Base-by-base conservation (phyloP, 495 filamentous ascomycete genomes). In the Lasiosphaeria hispida region DNA sequence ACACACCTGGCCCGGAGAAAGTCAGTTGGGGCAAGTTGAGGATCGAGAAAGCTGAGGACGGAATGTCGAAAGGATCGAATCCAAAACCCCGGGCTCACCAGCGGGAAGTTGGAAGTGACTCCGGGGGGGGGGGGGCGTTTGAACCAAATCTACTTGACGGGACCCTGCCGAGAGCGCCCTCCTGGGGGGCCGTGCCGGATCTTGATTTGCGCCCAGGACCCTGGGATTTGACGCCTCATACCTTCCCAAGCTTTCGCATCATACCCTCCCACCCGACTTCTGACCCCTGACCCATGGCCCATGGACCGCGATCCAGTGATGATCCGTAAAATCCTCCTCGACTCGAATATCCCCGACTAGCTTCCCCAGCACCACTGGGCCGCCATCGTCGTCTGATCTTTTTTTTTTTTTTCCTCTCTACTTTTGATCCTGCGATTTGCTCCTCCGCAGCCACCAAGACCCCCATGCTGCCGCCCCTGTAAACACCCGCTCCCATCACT, bases 121-220 rank as follows among this genome's bases (percentile, higher is more conserved):
- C 36, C 47, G 41, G 17, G 35, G 59, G 40, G 11, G 41, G 19
- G 33, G 51, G 51, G 52, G 38, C 43, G 52, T 54, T 34, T 55
- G 53, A 48, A 33, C 53, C 53, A 55, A 48, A n/a, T 30, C 18
- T 53, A 17, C 8, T 55, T 19, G 58, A 61, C 58, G 53, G 53
- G 58, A 36, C 53, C 58, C 45, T 61, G 58, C 58, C 58, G 58
- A 54, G 49, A 13, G 43, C 42, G 47, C 42, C 37, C 57, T 33
- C 48, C 45, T 38, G 15, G 41, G 45, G 42, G 48, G 15, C 53
- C 39, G 41, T 55, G 52, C 61, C 57, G 55, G 55, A 63, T 66
- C 61, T 61, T 63, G 64, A 66, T 61, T 63, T 59, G 61, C 48
- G 47, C 52, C 60, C 57, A 66, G 57, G 55, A 49, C 38, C 62